Base-by-base conservation (phyloP, 495 filamentous ascomycete genomes). In the Aspergillus saccharolyticus region DNA sequence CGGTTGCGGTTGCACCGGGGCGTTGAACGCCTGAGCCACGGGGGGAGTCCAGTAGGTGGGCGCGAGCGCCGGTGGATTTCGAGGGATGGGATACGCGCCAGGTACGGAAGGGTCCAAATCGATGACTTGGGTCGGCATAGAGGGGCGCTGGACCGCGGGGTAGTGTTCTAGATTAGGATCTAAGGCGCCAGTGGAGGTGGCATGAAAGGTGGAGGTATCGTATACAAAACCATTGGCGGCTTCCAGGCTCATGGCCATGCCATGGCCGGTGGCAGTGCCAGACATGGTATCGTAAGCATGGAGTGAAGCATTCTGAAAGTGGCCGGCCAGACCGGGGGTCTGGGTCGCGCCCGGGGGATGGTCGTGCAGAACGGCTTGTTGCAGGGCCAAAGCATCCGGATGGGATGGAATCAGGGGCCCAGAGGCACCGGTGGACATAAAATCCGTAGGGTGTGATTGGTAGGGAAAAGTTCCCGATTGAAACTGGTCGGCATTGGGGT, bases 281-380 rank as follows among this genome's bases (percentile, higher is more conserved):
- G n/a, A n/a, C n/a, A 62, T 53, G 9, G 63, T 33, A 30, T 74
- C 68, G 52, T 73, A 75, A 8, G 67, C 47, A 46, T 71, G 52
- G 56, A 71, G 71, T 12, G 33, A 39, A 3, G 64, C 58, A 57
- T 66, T 67, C 14, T 65, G 58, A 22, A 65, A 53, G 20, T 61
- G 71, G 22, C 59, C 61, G 25, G 66, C 67, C 21, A 70, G 22
- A 10, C 66, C 60, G 9, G 50, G 53, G 19, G 47, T 10, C 15
- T 12, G 47, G 15, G 22, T 7, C 20, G 47, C 15, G 59, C 57
- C 20, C 33, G 39, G 44, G 21, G 47, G 28, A 53, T 18, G 30
- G 55, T 24, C 47, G 24, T 50, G 39, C 12, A 58, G 63, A 28
- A 57, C 60, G 46, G 63, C 59, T 47, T 39, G 45, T 42, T 64